phyloP scores from a whole-genome alignment of 768 basidiomycete genomes.

The Sutorius australiensis region DNA sequence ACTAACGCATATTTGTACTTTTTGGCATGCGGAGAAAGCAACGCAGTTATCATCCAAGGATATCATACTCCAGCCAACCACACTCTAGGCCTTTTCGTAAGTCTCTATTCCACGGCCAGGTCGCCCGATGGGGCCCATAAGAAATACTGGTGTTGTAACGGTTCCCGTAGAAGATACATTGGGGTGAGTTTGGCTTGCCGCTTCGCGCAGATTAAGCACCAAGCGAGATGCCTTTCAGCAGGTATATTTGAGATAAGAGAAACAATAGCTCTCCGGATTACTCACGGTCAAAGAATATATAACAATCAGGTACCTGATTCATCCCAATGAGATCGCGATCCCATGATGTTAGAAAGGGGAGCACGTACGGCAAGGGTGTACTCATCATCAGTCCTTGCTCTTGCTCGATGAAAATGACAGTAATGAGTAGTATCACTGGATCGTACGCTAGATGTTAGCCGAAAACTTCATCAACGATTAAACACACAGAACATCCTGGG shows the following conservation, averaged over 20 bases:
- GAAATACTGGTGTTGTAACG: neutral
- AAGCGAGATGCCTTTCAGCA: neutral
- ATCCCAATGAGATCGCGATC: no score
- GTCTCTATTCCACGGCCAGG: neutral
- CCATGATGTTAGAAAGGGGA: no score
- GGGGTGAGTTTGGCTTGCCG: neutral
- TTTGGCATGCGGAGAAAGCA: no score
- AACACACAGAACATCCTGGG: neutral
- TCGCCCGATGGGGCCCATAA: neutral
- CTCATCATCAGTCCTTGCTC: neutral
- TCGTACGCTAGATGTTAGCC: neutral
- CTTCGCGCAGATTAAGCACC: neutral
- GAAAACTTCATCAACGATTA: neutral
- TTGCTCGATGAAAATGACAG: neutral
- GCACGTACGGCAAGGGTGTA: neutral
- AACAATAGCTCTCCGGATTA: neutral
- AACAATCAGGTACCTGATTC: neutral
- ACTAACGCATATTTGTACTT: no score
- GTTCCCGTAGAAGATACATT: neutral
- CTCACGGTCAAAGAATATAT: neutral
- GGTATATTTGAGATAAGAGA: neutral
- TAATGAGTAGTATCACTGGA: neutral
- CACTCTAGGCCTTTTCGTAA: neutral
- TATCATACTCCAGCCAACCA: no score
- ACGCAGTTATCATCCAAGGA: no score